These are phyloP conservation scores for Clitopilus hobsonii DNA, from an alignment of 768 basidiomycete species.

Conservation along the genomic window DNA sequence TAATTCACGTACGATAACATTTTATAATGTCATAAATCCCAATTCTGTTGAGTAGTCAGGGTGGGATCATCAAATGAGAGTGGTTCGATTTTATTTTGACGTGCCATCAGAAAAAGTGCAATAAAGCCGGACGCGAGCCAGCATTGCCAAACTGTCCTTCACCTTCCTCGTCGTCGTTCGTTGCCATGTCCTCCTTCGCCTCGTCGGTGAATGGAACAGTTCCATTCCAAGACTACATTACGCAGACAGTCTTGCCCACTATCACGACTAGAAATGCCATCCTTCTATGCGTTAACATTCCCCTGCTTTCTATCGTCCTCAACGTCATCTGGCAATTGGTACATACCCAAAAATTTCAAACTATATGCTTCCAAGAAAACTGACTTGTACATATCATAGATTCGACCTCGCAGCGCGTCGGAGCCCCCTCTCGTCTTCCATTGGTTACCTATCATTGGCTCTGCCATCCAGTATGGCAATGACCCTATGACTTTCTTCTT, in stretches of 20 bases:
- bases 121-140: slow-evolving; percentile 5
- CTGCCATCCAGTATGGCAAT: slow-evolving; percentile 84
- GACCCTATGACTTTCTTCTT: slow-evolving; percentile 91
- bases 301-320: slow-evolving; percentile 60
- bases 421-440: slow-evolving; percentile 92
- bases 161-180: slow-evolving; percentile 2
- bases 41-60: background rate
- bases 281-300: slow-evolving; percentile 59
- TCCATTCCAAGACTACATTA: slow-evolving; percentile 37
- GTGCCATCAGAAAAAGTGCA: slow-evolving; percentile 8
- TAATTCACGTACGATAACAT: background rate
- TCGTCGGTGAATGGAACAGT: slow-evolving; percentile 30
- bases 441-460: slow-evolving; percentile 86
- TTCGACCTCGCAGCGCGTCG: slow-evolving; percentile 62
- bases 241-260: slow-evolving; percentile 36
- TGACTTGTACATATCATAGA: slow-evolving; percentile 27
- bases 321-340: slow-evolving; percentile 83
- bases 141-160: background rate
- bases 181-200: slow-evolving; percentile 31
- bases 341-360: slow-evolving; percentile 19
- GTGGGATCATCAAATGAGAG: background rate
- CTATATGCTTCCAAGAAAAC: background rate
- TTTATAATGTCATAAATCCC: background rate
- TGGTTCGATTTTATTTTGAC: slow-evolving; percentile 4
- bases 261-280: slow-evolving; percentile 29